Evolutionary conservation across 2,329 filamentous ascomycete species (phyloP).

Genomic region (Pseudocercospora crystallina): DNA sequence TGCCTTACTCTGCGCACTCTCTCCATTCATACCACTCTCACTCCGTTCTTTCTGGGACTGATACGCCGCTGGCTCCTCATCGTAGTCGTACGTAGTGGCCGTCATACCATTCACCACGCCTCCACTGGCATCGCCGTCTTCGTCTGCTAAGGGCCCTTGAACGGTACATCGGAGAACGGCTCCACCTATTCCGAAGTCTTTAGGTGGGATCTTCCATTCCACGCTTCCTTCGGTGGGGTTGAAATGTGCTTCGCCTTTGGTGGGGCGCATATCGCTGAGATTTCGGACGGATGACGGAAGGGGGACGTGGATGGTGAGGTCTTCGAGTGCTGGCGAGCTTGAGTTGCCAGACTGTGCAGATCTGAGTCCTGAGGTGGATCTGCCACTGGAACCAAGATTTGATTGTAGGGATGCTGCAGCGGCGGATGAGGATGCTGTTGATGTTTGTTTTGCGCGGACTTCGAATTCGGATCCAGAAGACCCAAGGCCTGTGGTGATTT

Average conservation of each 20-base stretch:
- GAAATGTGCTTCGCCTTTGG: constrained; percentile 80
- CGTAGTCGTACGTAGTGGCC: constrained; percentile 45
- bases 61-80: constrained; percentile 33
- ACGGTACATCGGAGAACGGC: constrained; percentile 76
- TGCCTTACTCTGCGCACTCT: constrained; percentile 1
- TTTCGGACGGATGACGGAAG: constrained; percentile 78
- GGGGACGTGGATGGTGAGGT: constrained; percentile 74
- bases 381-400: constrained; percentile 20
- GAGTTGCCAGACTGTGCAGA: constrained; percentile 23
- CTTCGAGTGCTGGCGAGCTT: constrained; percentile 59
- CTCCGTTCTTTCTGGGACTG: constrained; percentile 45
- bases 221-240: constrained; percentile 69
- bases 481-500: constrained; percentile 79
- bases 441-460: constrained; percentile 65
- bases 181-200: constrained; percentile 61
- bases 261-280: constrained; percentile 76
- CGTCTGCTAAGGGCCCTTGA: constrained; percentile 59
- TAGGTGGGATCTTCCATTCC: constrained; percentile 80
- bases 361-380: constrained; percentile 24
- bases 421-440: constrained; percentile 24
- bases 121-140: constrained; percentile 45
- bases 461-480: constrained; percentile 80
- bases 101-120: constrained; percentile 36
- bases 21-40: constrained; percentile 9
- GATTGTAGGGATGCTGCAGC: constrained; percentile 31